A percentile compares a stretch with the other conserved stretches of the same genome.
Conservation (phyloP, 495 filamentous ascomycete genomes). For the Aspergillus cristatus region DNA sequence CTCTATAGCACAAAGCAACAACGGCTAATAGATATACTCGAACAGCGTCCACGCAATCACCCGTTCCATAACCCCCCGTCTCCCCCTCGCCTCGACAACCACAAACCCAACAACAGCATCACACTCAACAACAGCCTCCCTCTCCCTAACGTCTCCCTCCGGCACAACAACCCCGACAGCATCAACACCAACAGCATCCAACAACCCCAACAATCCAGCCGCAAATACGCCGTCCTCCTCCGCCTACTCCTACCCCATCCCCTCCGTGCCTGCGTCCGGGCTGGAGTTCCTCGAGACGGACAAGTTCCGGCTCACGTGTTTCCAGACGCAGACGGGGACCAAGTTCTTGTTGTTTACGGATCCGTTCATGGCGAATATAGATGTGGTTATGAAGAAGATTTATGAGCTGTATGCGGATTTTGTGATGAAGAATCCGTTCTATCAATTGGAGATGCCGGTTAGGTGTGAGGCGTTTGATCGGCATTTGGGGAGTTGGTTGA, state of each 20-base stretch:
- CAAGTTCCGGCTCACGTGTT: constrained; percentile 88
- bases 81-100: constrained; percentile 23
- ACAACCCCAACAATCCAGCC: constrained; percentile 10
- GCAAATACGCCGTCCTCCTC: constrained; percentile 11
- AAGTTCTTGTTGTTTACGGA: constrained; percentile 97
- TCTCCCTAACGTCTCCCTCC: constrained; percentile 7
- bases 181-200: constrained; percentile 17
- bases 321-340: constrained; percentile 85
- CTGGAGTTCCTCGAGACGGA: constrained; percentile 87
- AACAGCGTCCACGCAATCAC: constrained; percentile 83
- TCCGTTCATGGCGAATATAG: constrained; percentile 79
- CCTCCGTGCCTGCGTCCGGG: constrained; percentile 46
- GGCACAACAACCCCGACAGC: constrained; percentile 8
- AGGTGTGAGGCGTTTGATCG: constrained; percentile 91
- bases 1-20: not conserved
- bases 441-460: constrained; percentile 94
- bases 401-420: constrained; percentile 96
- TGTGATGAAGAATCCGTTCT: constrained; percentile 99
- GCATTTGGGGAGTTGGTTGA: constrained; percentile 50
- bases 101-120: constrained; percentile 12
- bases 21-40: too few relatives aligned
- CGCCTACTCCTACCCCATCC: constrained; percentile 41
- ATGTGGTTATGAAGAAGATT: constrained; percentile 66
- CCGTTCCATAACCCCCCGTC: constrained; percentile 59
- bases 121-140: constrained; percentile 8